Evolutionary conservation across 176 grass and related monocot genomes (phyloP).

Genomic region (Bolboschoenus planiculmis): DNA sequence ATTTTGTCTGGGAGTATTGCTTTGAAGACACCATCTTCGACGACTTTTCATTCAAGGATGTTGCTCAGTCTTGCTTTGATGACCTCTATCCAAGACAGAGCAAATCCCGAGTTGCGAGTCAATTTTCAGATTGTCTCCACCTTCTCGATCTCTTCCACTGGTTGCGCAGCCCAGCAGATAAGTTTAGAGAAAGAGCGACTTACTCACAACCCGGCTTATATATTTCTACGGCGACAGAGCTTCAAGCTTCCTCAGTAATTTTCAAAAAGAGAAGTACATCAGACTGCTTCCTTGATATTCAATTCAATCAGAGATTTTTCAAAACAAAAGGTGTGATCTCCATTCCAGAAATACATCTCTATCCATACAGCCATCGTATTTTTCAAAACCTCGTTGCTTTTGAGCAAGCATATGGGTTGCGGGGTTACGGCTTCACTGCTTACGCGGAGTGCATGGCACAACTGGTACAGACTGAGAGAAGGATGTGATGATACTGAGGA

Average conservation of each 20-base stretch:
- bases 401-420: neutral
- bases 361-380: neutral
- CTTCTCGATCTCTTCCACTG: neutral
- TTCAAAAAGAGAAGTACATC: neutral
- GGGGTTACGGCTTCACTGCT: neutral
- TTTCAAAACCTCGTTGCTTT: neutral
- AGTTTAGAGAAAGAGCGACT: neutral
- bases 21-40: neutral
- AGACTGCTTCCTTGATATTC: neutral
- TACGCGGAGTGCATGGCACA: neutral
- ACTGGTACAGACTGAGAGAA: neutral
- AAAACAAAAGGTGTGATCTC: neutral
- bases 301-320: neutral
- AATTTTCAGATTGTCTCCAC: neutral
- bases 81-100: neutral
- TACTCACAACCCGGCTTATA: neutral
- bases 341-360: neutral
- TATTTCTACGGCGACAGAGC: neutral
- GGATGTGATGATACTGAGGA: neutral
- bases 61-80: neutral
- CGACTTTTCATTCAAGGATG: neutral
- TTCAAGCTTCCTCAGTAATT: neutral
- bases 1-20: neutral
- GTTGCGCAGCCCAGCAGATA: neutral
- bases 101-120: neutral